Conservation (phyloP, 306 rosid species). For the Malus fusca region DNA sequence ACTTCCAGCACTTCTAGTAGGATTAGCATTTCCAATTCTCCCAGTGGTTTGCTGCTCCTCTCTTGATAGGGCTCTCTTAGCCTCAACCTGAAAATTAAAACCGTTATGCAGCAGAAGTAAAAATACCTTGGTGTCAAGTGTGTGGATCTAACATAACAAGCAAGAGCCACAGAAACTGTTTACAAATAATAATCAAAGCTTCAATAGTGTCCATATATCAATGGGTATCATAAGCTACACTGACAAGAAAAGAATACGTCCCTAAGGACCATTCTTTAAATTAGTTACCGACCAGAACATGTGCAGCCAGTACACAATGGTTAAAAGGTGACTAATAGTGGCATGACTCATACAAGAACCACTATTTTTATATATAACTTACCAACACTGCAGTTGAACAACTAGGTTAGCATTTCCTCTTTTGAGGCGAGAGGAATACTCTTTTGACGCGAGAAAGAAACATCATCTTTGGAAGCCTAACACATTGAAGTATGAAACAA, state of each 20-base stretch:
- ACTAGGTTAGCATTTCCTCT: too few species aligned
- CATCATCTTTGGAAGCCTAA: too few species aligned
- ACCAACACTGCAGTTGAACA: too few species aligned
- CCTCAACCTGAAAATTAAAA: conserved; percentile 79
- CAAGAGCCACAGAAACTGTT: background rate
- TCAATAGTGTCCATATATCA: background rate
- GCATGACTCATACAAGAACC: background rate
- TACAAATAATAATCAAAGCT: background rate
- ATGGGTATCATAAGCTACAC: background rate
- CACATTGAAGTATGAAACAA: too few species aligned
- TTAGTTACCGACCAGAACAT: background rate
- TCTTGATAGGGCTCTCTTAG: conserved; percentile 93
- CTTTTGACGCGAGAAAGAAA: too few species aligned
- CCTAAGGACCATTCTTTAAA: background rate
- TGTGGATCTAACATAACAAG: background rate
- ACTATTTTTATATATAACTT: background rate
- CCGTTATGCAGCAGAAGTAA: background rate
- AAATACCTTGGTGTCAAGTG: background rate
- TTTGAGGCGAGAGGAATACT: too few species aligned
- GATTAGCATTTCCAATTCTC: conserved; percentile 59
- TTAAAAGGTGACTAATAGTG: background rate
- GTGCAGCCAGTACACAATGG: background rate
- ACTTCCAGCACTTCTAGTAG: conserved; percentile 54
- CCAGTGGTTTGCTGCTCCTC: conserved; percentile 91
- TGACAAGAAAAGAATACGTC: background rate